These are phyloP conservation scores for Calophaca sinica DNA, from an alignment of 306 rosid species.

Conservation along the genomic window DNA sequence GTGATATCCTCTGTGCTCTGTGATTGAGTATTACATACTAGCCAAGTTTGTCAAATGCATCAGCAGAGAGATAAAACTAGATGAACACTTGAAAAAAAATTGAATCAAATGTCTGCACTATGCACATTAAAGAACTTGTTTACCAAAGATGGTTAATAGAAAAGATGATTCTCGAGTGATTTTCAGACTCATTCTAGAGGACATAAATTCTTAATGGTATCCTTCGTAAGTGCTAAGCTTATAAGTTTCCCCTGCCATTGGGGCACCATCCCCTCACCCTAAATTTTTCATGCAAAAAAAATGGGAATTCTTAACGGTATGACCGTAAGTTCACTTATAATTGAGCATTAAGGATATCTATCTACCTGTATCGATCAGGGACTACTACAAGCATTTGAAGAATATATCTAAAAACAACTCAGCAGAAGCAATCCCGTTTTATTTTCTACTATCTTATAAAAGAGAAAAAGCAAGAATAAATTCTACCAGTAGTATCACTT, in stretches of 20 bases:
- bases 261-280: too few relatives aligned
- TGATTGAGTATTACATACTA: constrained; percentile 31
- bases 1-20: constrained; percentile 26
- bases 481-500: constrained; percentile 7
- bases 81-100: constrained; percentile 19
- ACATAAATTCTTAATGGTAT: neutral
- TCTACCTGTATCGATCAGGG: neutral
- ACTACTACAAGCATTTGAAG: constrained; percentile 30
- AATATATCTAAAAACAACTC: constrained; percentile 5
- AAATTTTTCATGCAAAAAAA: too few relatives aligned
- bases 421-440: constrained; percentile 2
- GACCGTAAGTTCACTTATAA: neutral
- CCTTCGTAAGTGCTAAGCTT: too few relatives aligned
- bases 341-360: constrained; percentile 19
- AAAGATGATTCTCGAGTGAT: constrained; percentile 1
- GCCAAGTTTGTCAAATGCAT: constrained; percentile 42
- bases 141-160: neutral
- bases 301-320: neutral
- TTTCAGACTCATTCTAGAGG: constrained; percentile 13
- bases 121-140: constrained; percentile 14
- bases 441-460: neutral
- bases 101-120: constrained; percentile 27
- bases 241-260: too few relatives aligned
- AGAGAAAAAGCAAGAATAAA: neutral
- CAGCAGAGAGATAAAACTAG: constrained; percentile 21